Evolutionary conservation across 768 basidiomycete genomes (phyloP).

Genomic region (Pisolithus marmoratus): DNA sequence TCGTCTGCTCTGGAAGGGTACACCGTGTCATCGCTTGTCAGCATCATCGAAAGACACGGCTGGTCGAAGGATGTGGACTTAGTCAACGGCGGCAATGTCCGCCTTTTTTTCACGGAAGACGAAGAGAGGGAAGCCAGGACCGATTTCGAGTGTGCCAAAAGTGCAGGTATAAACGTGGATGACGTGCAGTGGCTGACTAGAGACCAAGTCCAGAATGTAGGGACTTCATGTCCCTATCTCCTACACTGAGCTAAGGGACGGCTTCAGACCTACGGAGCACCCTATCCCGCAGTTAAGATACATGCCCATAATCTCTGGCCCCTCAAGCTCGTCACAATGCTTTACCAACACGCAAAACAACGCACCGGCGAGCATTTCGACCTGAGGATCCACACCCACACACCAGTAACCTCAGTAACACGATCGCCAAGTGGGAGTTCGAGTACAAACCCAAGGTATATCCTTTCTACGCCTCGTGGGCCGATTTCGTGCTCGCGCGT

Average conservation of each 20-base stretch:
- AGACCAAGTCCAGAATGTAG: constrained; percentile 45
- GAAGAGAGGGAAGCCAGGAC: constrained; percentile 33
- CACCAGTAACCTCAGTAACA: constrained; percentile 53
- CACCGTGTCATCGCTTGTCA: constrained; percentile 42
- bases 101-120: constrained; percentile 41
- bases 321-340: constrained; percentile 68
- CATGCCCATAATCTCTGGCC: constrained; percentile 72
- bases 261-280: constrained; percentile 28
- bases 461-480: constrained; percentile 57
- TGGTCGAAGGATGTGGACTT: constrained; percentile 54
- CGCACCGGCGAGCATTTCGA: constrained; percentile 26
- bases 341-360: constrained; percentile 43
- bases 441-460: constrained; percentile 1
- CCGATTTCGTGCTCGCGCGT: constrained; percentile 53
- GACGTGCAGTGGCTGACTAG: constrained; percentile 41
- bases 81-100: constrained; percentile 49
- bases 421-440: constrained; percentile 3
- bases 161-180: constrained; percentile 45
- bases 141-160: constrained; percentile 50
- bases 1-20: constrained; percentile 53
- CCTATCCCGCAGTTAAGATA: constrained; percentile 45
- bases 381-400: constrained; percentile 64
- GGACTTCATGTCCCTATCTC: constrained; percentile 3
- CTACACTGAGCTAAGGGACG: neutral
- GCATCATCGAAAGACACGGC: constrained; percentile 40